These are phyloP conservation scores for Keqinozyma sinolaborantium DNA, from an alignment of 1,139 yeast species.

Conservation along the genomic window DNA sequence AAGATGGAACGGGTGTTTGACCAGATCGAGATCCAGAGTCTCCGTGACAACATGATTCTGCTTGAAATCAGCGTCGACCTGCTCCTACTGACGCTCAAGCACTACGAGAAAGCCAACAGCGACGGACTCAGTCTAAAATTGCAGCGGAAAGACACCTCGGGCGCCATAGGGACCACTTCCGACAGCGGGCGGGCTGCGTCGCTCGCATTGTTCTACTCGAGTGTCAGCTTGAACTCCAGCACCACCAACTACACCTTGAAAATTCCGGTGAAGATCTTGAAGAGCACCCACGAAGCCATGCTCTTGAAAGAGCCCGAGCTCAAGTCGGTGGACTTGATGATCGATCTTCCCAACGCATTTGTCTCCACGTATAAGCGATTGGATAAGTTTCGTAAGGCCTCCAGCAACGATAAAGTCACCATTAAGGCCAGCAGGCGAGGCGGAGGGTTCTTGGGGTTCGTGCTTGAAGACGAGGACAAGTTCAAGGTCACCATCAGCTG, in stretches of 20 bases:
- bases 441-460: slow-evolving; percentile 44
- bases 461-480: slow-evolving; percentile 52
- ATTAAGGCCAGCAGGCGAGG: slow-evolving; percentile 30
- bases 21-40: slow-evolving; percentile 42
- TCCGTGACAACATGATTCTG: slow-evolving; percentile 46
- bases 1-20: slow-evolving; percentile 43
- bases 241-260: slow-evolving; percentile 55
- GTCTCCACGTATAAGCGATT: slow-evolving; percentile 47
- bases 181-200: slow-evolving; percentile 43
- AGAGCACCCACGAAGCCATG: slow-evolving; percentile 39
- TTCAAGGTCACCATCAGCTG: slow-evolving; percentile 53
- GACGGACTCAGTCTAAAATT: slow-evolving; percentile 51
- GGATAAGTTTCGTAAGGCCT: slow-evolving; percentile 49
- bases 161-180: slow-evolving; percentile 20
- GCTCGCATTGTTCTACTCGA: slow-evolving; percentile 48
- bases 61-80: slow-evolving; percentile 57
- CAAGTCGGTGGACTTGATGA: slow-evolving; percentile 42
- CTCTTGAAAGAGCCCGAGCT: slow-evolving; percentile 47
- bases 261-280: slow-evolving; percentile 54
- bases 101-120: slow-evolving; percentile 50
- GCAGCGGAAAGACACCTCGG: slow-evolving; percentile 41
- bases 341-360: slow-evolving; percentile 49
- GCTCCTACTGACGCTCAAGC: slow-evolving; percentile 48
- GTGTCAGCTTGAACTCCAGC: slow-evolving; percentile 26
- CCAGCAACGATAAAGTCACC: slow-evolving; percentile 27